Percentiles rank a stretch among this genome's conserved stretches.
These are phyloP conservation scores for Mucor velutinosus DNA, from an alignment of 371 early-diverging fungal genomes.

Conservation along the genomic window DNA sequence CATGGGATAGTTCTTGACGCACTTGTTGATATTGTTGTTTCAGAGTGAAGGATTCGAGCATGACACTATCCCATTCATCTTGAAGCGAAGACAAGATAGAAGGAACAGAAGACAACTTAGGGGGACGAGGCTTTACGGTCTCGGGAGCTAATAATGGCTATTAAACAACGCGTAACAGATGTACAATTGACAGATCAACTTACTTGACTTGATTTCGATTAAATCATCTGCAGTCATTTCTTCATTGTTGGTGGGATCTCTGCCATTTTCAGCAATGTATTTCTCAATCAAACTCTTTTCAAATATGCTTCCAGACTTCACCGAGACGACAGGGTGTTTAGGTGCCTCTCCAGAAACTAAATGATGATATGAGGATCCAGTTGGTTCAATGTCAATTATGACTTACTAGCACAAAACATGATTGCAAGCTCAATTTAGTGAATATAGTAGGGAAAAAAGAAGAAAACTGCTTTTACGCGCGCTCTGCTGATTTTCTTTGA, in stretches of 20 bases:
- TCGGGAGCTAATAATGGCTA: constrained; percentile 56
- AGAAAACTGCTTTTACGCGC: constrained; percentile 3
- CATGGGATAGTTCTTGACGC: constrained; percentile 89
- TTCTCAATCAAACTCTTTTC: constrained; percentile 88
- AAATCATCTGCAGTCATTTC: constrained; percentile 79
- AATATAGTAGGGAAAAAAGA: background rate
- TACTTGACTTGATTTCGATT: constrained; percentile 72
- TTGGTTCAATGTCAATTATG: background rate
- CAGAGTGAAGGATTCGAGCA: constrained; percentile 90
- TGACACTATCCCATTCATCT: constrained; percentile 93
- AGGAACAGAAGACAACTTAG: constrained; percentile 90
- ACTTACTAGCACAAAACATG: constrained; percentile 18
- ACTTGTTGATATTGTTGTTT: constrained; percentile 91
- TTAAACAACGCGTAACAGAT: background rate
- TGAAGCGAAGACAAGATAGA: constrained; percentile 88
- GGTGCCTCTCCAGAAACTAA: constrained; percentile 93
- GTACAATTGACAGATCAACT: background rate
- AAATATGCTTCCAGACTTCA: constrained; percentile 82
- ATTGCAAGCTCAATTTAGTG: background rate
- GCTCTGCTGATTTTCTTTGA: background rate
- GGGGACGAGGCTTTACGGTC: constrained; percentile 85
- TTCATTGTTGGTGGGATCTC: constrained; percentile 84
- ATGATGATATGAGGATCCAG: background rate
- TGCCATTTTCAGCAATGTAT: constrained; percentile 81
- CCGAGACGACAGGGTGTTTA: constrained; percentile 84